Conservation (phyloP, 2,329 filamentous ascomycete species). For the Pestalotiopsis sp. region DNA sequence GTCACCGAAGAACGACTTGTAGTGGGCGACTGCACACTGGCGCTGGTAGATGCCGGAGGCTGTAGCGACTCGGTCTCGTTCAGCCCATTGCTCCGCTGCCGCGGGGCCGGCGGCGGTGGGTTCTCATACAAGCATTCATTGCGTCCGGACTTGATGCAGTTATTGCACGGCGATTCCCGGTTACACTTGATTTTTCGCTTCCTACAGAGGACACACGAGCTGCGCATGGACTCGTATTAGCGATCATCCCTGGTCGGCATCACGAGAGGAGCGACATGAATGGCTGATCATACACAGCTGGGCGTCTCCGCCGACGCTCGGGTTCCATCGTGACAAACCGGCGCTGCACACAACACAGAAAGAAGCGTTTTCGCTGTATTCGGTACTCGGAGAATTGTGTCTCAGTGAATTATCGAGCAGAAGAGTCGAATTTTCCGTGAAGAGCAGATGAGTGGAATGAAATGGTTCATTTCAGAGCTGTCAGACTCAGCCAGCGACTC, state of each 20-base stretch:
- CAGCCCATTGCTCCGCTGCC: neutral
- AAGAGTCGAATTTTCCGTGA: neutral
- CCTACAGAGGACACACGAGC: slow-evolving; percentile 46
- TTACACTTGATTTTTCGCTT: slow-evolving; percentile 62
- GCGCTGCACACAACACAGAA: neutral
- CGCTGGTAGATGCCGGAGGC: neutral
- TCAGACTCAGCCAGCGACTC: neutral
- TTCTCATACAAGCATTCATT: slow-evolving; percentile 47
- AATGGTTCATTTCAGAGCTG: neutral
- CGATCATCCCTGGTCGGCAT: neutral
- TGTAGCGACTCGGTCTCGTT: neutral
- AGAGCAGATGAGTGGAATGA: neutral
- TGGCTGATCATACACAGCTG: slow-evolving; percentile 5
- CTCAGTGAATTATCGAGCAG: neutral
- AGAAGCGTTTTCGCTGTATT: neutral
- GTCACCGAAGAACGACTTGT: neutral
- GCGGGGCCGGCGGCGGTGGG: slow-evolving; percentile 10
- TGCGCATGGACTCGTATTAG: neutral
- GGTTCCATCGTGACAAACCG: neutral
- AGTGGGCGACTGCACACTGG: neutral
- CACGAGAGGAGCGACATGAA: neutral
- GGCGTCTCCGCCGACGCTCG: slow-evolving; percentile 7
- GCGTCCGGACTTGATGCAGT: slow-evolving; percentile 55
- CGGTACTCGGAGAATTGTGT: neutral
- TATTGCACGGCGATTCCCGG: slow-evolving; percentile 55